Evolutionary conservation across 2,329 filamentous ascomycete species (phyloP), one percentile per base, ranked within the genome.

Genomic region (Alternaria sp.): DNA sequence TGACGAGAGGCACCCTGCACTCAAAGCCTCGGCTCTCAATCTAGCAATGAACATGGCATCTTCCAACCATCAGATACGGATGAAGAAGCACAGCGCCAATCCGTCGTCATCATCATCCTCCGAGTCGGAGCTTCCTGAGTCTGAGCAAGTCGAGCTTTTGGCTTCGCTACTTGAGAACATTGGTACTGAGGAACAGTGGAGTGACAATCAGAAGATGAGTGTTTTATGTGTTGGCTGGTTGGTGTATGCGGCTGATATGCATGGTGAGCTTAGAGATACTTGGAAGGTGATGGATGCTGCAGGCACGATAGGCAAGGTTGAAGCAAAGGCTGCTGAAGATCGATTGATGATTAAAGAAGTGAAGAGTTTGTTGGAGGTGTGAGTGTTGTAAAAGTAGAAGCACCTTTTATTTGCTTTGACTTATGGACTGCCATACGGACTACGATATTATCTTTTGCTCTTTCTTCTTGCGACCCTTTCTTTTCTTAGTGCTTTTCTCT

Each of bases 1-100:
- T 0, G 93, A 97, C 68, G 86, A 88, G 29, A 85, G 84, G 45
- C 88, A 95, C 68, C 83, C 83, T 44, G 92, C 88, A 53, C 85
- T 94, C 2, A 87, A 93, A 40, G 90, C 94, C 3, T 91, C 93
- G 1, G 91, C 93, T 0, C 88, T 93, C 0, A 92, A 90, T 1
- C 82, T 98, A 3, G 85, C 93, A 0, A 95, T 93, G 80, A 97
- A 98, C 66, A 78, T 98, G 0, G 85, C 91, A 0, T 81, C 88
- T 0, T 84, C 88, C 2, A 90, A 93, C 69, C 89, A 90, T 68
- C 86, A 85, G 45, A 80, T 85, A 26, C 85, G 91, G 21, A 81
- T 85, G 36, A 83, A 86, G 28, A 82, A 85, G 11, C 79, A 83
- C 49, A 66, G 60, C 26, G 62, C 63, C 4, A 70, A 69, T 5